Percentiles rank a stretch among this genome's conserved stretches.
Evolutionary conservation across 2,329 filamentous ascomycete genomes (phyloP).

Genomic region (Teratosphaeria nubilosa): DNA sequence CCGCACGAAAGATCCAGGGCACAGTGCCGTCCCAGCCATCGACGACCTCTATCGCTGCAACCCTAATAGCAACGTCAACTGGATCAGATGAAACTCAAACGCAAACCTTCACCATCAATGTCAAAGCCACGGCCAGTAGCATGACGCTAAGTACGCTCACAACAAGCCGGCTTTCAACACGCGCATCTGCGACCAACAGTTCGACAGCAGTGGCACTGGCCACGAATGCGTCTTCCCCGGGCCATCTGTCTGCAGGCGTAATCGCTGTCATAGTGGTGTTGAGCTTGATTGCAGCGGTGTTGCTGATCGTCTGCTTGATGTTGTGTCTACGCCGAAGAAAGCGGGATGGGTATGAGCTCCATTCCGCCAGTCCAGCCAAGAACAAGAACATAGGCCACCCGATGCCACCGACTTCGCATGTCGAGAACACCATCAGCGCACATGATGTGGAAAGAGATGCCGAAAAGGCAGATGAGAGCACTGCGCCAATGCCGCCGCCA

Average conservation of each 20-base stretch:
- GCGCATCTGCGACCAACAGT: conserved; percentile 3
- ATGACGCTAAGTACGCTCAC: conserved; percentile 6
- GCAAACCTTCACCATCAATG: conserved; percentile 34
- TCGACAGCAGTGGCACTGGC: conserved; percentile 5
- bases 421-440: conserved; percentile 15
- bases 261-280: conserved; percentile 27
- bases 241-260: conserved; percentile 10
- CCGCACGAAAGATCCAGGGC: conserved; percentile 37
- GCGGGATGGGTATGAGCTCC: conserved; percentile 4
- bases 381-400: conserved; percentile 30
- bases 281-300: conserved; percentile 17
- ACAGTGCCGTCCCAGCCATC: conserved; percentile 35
- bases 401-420: conserved; percentile 23
- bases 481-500: conserved; percentile 5
- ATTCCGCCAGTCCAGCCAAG: conserved; percentile 18
- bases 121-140: conserved; percentile 12
- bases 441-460: conserved; percentile 24
- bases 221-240: conserved; percentile 1
- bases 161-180: conserved; percentile 2
- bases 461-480: conserved; percentile 27
- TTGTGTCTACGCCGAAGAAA: conserved; percentile 18
- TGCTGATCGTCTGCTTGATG: conserved; percentile 15
- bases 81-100: conserved; percentile 24
- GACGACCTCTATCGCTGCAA: conserved; percentile 31
- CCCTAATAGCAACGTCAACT: conserved; percentile 32